Evolutionary conservation across 768 basidiomycete species (phyloP).

Genomic region (Panus rudis): DNA sequence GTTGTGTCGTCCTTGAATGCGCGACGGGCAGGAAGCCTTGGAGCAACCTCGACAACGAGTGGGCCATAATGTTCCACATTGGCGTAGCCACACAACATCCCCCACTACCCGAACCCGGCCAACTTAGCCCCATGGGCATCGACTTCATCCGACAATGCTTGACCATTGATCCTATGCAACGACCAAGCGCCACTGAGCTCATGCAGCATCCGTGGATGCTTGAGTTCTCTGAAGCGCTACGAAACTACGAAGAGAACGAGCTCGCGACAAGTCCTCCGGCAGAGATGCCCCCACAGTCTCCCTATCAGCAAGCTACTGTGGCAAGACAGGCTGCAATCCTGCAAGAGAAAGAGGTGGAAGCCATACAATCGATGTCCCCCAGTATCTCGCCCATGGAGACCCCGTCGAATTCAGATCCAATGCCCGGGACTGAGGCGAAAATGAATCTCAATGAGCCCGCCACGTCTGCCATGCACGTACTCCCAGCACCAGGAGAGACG

Average conservation of each 20-base stretch:
- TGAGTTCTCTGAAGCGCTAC: slow-evolving; percentile 65
- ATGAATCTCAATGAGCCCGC: not conserved
- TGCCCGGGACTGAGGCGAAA: not conserved
- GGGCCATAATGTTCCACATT: slow-evolving; percentile 99
- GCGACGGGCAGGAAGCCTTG: slow-evolving; percentile 97
- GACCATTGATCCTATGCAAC: slow-evolving; percentile 73
- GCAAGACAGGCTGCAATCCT: slow-evolving; percentile 50
- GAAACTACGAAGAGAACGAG: slow-evolving; percentile 61
- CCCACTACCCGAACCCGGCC: slow-evolving; percentile 84
- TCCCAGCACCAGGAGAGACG: slow-evolving; percentile 10
- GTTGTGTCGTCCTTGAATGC: slow-evolving; percentile 95
- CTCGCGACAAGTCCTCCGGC: slow-evolving; percentile 41
- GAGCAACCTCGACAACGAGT: slow-evolving; percentile 99
- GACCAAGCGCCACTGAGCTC: slow-evolving; percentile 82
- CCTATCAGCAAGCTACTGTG: slow-evolving; percentile 42
- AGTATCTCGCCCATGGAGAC: slow-evolving; percentile 35
- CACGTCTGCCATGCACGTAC: slow-evolving; percentile 12
- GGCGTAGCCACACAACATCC: slow-evolving; percentile 96
- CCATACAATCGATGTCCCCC: slow-evolving; percentile 47
- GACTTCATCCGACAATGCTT: slow-evolving; percentile 91
- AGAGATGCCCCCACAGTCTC: slow-evolving; percentile 41
- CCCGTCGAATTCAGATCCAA: slow-evolving; percentile 12
- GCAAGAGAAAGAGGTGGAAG: slow-evolving; percentile 55
- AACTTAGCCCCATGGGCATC: slow-evolving; percentile 85
- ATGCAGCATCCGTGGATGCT: slow-evolving; percentile 89